Percentiles rank a stretch among this genome's conserved stretches.
These are phyloP conservation scores for Leptoxyphium fumago DNA, from an alignment of 2,329 filamentous ascomycete genomes.

Conservation along the genomic window DNA sequence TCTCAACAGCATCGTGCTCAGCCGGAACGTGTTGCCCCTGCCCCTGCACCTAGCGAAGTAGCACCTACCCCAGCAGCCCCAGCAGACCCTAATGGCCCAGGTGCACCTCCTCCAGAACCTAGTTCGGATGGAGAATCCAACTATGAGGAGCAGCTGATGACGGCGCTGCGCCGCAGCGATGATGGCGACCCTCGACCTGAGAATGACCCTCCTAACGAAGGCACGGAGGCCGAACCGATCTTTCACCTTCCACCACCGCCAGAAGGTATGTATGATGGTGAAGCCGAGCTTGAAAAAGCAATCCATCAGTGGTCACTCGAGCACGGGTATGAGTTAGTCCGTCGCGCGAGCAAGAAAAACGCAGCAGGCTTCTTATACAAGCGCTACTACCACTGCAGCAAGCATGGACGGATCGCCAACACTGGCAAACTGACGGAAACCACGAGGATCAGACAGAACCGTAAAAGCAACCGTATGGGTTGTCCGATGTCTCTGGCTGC, in stretches of 20 bases:
- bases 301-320: conserved; percentile 20
- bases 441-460: conserved; percentile 12
- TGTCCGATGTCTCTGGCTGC: conserved; percentile 20
- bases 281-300: conserved; percentile 15
- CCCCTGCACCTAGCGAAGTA: neutral
- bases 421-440: conserved; percentile 12
- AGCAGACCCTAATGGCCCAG: conserved; percentile 8
- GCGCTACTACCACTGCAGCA: conserved; percentile 21
- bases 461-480: conserved; percentile 16
- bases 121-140: conserved; percentile 7
- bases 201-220: conserved; percentile 5
- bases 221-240: conserved; percentile 12
- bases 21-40: neutral
- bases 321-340: conserved; percentile 20
- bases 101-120: conserved; percentile 12
- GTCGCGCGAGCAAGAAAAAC: conserved; percentile 20
- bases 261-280: conserved; percentile 13
- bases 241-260: conserved; percentile 19
- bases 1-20: conserved; percentile 2
- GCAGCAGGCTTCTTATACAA: conserved; percentile 19
- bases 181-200: conserved; percentile 13
- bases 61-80: neutral
- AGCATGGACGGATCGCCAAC: conserved; percentile 16
- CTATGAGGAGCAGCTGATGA: conserved; percentile 14
- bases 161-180: conserved; percentile 11